Evolutionary conservation across 441 rosid species (phyloP).

Genomic region (Populus hybrid): DNA sequence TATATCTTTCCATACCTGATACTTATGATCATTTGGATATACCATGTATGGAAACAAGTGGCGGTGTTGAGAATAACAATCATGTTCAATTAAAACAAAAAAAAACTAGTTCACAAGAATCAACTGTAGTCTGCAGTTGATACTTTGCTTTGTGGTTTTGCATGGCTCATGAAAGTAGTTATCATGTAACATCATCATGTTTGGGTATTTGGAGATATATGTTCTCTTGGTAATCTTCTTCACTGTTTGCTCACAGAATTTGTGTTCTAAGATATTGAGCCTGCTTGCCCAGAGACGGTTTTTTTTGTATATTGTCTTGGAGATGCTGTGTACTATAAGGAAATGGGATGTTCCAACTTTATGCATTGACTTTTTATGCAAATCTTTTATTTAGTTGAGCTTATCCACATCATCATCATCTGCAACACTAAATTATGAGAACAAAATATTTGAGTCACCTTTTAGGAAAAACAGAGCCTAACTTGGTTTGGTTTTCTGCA

Average conservation of each 20-base stretch:
- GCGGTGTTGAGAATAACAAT: not conserved
- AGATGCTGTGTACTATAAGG: slow-evolving; percentile 8
- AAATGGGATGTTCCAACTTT: not conserved
- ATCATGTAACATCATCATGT: not conserved
- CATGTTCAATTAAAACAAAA: not conserved
- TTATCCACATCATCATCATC: not conserved
- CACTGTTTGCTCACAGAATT: not conserved
- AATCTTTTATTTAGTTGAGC: not conserved
- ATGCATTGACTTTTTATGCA: not conserved
- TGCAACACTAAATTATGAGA: not conserved
- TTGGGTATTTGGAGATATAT: not conserved
- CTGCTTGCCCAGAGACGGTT: not conserved
- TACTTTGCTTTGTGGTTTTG: not conserved
- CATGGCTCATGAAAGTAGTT: not conserved
- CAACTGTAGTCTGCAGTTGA: not conserved
- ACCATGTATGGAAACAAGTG: not conserved
- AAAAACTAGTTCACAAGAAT: not conserved
- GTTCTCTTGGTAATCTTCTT: not conserved
- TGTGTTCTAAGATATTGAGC: not conserved
- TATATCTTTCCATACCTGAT: not conserved
- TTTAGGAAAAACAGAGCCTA: not conserved
- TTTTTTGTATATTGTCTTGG: not conserved
- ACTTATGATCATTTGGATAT: not conserved
- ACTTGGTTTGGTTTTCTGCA: slow-evolving; percentile 43
- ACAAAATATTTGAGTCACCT: not conserved